A percentile compares a stretch with the other conserved stretches of the same genome.
These are phyloP conservation scores for Suillus ampliporus DNA, from an alignment of 768 basidiomycete genomes.

Conservation along the genomic window DNA sequence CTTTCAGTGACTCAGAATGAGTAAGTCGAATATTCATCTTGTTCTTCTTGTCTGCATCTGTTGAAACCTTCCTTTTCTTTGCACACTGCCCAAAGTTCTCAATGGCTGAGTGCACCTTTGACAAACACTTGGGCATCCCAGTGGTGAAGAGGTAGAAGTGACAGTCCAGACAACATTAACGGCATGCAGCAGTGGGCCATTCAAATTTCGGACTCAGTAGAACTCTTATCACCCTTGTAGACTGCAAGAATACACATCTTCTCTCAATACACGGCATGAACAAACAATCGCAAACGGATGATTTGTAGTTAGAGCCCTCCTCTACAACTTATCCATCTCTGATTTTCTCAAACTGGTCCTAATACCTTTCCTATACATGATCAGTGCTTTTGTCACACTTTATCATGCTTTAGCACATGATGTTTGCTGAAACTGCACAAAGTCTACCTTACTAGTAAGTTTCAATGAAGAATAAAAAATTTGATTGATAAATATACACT, in stretches of 20 bases:
- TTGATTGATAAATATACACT: no score
- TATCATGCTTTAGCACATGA: neutral
- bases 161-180: no score
- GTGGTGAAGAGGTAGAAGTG: no score
- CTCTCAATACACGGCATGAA: neutral
- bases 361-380: neutral
- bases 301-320: neutral
- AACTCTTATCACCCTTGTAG: neutral
- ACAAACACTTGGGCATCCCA: constrained; percentile 1
- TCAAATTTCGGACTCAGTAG: neutral
- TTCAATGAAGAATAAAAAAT: no score
- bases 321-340: neutral
- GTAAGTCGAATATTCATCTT: neutral
- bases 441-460: neutral
- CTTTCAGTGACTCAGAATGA: neutral
- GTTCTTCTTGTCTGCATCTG: neutral
- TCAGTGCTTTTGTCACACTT: neutral
- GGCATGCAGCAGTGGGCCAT: no score
- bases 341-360: neutral
- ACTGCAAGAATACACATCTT: neutral
- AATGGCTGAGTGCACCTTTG: neutral
- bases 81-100: constrained; percentile 1
- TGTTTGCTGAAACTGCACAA: neutral
- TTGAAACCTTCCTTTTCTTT: constrained; percentile 7
- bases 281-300: neutral